Evolutionary conservation across 306 rosid genomes (phyloP).

Genomic region (Fragaria nilgerrensis): DNA sequence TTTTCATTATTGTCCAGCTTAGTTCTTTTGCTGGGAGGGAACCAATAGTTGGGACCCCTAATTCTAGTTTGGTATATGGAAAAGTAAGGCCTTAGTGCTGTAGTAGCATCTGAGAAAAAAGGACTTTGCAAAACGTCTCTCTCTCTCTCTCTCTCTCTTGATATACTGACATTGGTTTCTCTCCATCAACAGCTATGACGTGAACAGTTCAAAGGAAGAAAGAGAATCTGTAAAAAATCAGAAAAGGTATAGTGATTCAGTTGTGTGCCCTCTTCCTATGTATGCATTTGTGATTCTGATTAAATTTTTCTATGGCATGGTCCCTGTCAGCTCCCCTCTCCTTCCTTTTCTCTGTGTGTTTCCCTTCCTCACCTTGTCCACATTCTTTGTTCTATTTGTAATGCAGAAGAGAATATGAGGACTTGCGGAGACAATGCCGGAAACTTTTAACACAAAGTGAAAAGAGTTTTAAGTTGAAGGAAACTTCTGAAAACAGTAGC

Average conservation of each 20-base stretch:
- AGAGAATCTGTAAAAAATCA: conserved; percentile 9
- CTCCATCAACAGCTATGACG: conserved; percentile 19
- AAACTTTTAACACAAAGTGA: background rate
- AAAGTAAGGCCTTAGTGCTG: background rate
- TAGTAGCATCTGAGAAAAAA: background rate
- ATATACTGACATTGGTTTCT: conserved; percentile 1
- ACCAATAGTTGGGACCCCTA: background rate
- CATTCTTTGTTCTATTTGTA: background rate
- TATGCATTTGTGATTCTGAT: background rate
- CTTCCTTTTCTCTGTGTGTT: background rate
- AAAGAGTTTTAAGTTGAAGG: conserved; percentile 19
- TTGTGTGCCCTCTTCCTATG: background rate
- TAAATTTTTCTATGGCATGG: background rate
- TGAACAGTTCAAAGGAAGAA: conserved; percentile 28
- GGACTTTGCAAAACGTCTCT: background rate
- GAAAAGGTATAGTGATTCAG: conserved; percentile 21
- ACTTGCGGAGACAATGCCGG: conserved; percentile 21
- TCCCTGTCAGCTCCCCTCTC: background rate
- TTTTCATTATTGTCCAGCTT: background rate
- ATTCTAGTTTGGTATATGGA: background rate
- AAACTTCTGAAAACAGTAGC: conserved; percentile 22
- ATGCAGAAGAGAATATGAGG: conserved; percentile 23
- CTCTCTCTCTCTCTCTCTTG: background rate
- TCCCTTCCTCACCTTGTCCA: background rate
- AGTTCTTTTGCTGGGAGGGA: background rate